Percentiles rank a stretch among this genome's conserved stretches.
phyloP scores from a whole-genome alignment of 352 stramenopile species.

The Phytopythium helicoides region DNA sequence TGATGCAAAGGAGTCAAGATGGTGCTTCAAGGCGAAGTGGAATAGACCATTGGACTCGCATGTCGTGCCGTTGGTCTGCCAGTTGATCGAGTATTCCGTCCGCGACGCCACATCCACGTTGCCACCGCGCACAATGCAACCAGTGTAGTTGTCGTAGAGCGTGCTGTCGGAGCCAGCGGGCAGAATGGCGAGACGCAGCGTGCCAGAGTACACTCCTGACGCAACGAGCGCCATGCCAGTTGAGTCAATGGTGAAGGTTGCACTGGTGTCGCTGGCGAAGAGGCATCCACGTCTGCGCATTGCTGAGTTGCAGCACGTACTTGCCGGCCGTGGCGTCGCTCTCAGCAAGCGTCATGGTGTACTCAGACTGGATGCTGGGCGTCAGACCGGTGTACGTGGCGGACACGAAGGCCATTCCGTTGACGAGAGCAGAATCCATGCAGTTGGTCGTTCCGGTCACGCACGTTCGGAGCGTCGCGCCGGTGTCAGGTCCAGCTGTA shows the following conservation, averaged over 20 bases:
- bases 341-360: constrained; percentile 46
- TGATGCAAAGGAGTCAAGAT: constrained; percentile 39
- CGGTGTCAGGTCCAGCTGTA: constrained; percentile 65
- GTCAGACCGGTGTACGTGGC: constrained; percentile 57
- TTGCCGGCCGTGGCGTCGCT: constrained; percentile 35
- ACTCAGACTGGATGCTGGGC: constrained; percentile 42
- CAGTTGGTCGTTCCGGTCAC: constrained; percentile 26
- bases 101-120: constrained; percentile 51
- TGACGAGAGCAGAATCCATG: constrained; percentile 58
- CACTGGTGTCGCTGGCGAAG: constrained; percentile 41
- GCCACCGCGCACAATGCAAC: constrained; percentile 55
- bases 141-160: constrained; percentile 54
- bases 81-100: constrained; percentile 61
- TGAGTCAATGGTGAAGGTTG: constrained; percentile 40
- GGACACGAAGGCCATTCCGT: constrained; percentile 73
- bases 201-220: constrained; percentile 37
- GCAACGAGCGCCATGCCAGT: constrained; percentile 41
- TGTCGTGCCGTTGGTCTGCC: constrained; percentile 41
- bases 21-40: constrained; percentile 69
- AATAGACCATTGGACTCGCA: constrained; percentile 46
- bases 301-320: constrained; percentile 58
- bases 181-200: constrained; percentile 55
- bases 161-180: constrained; percentile 28
- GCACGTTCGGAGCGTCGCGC: constrained; percentile 57
- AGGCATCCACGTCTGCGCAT: constrained; percentile 79